Base-by-base conservation (phyloP, 257 asterid species). In the Echites panduratus region DNA sequence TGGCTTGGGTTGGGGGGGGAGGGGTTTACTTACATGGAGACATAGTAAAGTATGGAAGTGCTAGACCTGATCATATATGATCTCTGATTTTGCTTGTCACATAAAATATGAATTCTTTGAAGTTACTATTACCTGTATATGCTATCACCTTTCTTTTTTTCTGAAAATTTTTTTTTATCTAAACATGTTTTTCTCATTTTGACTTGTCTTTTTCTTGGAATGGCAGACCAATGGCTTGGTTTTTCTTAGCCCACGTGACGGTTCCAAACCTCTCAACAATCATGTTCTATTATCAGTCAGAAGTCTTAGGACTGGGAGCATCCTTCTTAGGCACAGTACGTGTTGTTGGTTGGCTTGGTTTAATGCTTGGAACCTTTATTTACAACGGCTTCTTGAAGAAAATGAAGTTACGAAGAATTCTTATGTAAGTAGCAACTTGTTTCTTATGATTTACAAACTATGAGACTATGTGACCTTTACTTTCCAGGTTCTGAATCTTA, bases 251-350 rank as follows among this genome's bases (percentile, higher is more conserved):
- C 75, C 89, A 87, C 19, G 92, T 91, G 80, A 89, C 96, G 45
- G 84, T 89, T 70, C 97, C 97, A 72, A 93, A 91, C 84, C 81
- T 91, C 79, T 87, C 97, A 0, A 91, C 96, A 2, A 77, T 91
- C 69, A 89, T 93, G 97, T 93, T 93, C 83, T 91, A 91, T 84
- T 93, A 91, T 83, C 98, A 91, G 88, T 83, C 98, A 53, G 98
- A 93, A 85, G 57, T 74, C 79, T 82, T 93, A 72, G 81, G 85
- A 53, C 73, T 93, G 84, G 98, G 89, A 20, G 94, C 98, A 70
- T 89, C 98, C 59, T 93, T 93, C 83, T 84, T 91, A 89, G 98
- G 98, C 76, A 87, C 96, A 61, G 85, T 86, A 50, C 97, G 98
- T 66, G 97, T 91, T 73, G 82, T 93, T 72, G 96, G 96, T 48